phyloP scores from a whole-genome alignment of 2,329 filamentous ascomycete species.

The Exophiala phaeomuriformis region DNA sequence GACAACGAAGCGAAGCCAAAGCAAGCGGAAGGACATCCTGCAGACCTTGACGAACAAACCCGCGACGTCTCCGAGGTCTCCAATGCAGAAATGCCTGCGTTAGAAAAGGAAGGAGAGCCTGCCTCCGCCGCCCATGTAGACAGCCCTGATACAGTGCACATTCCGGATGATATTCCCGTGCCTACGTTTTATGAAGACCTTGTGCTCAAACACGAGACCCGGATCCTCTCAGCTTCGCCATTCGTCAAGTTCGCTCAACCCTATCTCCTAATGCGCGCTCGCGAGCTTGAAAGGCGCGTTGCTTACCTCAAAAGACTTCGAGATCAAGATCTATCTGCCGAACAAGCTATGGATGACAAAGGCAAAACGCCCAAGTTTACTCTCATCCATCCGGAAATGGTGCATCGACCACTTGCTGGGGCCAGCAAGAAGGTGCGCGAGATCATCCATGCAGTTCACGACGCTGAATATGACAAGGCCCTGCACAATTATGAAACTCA shows the following conservation, averaged over 20 bases:
- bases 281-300: constrained; percentile 80
- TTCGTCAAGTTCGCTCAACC: constrained; percentile 94
- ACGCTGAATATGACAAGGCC: constrained; percentile 94
- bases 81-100: constrained; percentile 15
- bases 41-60: constrained; percentile 15
- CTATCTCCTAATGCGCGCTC: constrained; percentile 82
- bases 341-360: constrained; percentile 52
- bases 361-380: constrained; percentile 67
- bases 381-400: constrained; percentile 91
- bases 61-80: constrained; percentile 7
- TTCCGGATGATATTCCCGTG: constrained; percentile 72
- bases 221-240: constrained; percentile 87
- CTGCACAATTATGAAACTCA: constrained; percentile 90
- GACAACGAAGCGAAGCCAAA: constrained; percentile 1
- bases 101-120: constrained; percentile 14
- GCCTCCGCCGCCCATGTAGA: constrained; percentile 25
- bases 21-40: constrained; percentile 9
- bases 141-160: constrained; percentile 47
- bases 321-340: constrained; percentile 52
- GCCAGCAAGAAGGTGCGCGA: constrained; percentile 84
- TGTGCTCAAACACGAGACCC: constrained; percentile 86
- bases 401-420: constrained; percentile 71
- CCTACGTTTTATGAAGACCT: constrained; percentile 93
- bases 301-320: constrained; percentile 74
- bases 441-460: constrained; percentile 87